Conservation (phyloP, 2,329 filamentous ascomycete species). For the Monascus ruber region DNA sequence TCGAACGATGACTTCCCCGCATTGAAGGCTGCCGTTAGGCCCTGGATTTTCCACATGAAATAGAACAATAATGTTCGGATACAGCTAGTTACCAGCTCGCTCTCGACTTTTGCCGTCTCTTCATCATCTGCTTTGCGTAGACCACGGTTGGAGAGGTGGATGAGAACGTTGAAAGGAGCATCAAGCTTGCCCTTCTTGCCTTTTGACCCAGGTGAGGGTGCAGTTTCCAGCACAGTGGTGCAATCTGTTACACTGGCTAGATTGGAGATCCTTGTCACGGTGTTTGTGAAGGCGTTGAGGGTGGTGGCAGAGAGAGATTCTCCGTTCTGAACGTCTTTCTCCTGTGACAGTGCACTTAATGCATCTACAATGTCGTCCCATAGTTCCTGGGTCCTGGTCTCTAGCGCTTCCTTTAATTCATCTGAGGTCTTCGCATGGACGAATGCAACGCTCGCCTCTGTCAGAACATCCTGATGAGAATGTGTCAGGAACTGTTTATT, state of each 20-base stretch:
- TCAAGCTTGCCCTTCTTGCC: slow-evolving; percentile 26
- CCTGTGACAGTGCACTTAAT: slow-evolving; percentile 59
- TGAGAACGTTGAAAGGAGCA: slow-evolving; percentile 53
- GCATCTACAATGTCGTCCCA: slow-evolving; percentile 77
- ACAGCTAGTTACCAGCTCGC: slow-evolving; percentile 63
- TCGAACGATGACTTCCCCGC: slow-evolving; percentile 46
- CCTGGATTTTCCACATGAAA: slow-evolving; percentile 83
- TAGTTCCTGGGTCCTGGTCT: slow-evolving; percentile 64
- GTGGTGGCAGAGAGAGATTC: slow-evolving; percentile 55
- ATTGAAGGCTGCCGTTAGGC: slow-evolving; percentile 45
- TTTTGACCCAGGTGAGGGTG: slow-evolving; percentile 20
- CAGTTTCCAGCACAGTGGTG: slow-evolving; percentile 59
- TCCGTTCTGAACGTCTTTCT: slow-evolving; percentile 59
- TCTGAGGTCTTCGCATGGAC: slow-evolving; percentile 77
- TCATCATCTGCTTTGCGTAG: slow-evolving; percentile 53
- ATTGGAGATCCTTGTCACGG: slow-evolving; percentile 68
- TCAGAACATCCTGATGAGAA: slow-evolving; percentile 71
- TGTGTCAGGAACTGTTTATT: slow-evolving; percentile 92
- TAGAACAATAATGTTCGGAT: slow-evolving; percentile 74
- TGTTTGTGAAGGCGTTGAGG: slow-evolving; percentile 60
- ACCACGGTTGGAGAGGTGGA: slow-evolving; percentile 63
- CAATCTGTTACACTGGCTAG: slow-evolving; percentile 71
- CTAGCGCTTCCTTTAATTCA: slow-evolving; percentile 75
- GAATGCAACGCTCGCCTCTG: slow-evolving; percentile 71
- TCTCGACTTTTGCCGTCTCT: slow-evolving; percentile 64